Evolutionary conservation across 352 stramenopile species (phyloP).

Genomic region (Phytophthora brassicae): DNA sequence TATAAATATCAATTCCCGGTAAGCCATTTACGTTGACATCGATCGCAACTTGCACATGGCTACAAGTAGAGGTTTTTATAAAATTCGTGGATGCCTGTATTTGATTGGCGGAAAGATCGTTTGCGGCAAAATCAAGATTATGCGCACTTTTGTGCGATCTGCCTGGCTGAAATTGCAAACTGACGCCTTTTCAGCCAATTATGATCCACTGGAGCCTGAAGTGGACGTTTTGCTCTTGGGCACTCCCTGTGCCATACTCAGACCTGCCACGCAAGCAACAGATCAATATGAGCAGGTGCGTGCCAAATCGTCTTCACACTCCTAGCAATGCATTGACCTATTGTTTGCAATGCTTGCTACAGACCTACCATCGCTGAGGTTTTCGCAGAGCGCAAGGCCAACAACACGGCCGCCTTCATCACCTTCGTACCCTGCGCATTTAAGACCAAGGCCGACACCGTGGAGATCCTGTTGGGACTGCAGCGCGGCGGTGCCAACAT

Average conservation of each 20-base stretch:
- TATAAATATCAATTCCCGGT: not conserved
- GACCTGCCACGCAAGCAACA: constrained; percentile 28
- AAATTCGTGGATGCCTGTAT: no score
- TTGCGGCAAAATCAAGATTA: constrained; percentile 31
- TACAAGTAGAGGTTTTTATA: no score
- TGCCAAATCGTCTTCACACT: not conserved
- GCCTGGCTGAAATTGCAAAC: constrained; percentile 21
- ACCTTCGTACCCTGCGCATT: constrained; percentile 97
- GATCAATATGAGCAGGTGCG: constrained; percentile 32
- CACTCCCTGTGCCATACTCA: constrained; percentile 15
- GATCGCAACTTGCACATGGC: not conserved
- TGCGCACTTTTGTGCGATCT: constrained; percentile 12
- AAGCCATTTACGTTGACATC: not conserved
- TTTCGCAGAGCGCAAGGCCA: constrained; percentile 69
- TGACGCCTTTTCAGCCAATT: constrained; percentile 21
- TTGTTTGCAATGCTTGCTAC: constrained; percentile 8
- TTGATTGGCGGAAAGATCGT: constrained; percentile 17
- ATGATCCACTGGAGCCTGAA: not conserved
- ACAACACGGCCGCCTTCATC: constrained; percentile 92
- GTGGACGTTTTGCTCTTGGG: constrained; percentile 7
- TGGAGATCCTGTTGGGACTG: constrained; percentile 95
- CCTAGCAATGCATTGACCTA: not conserved
- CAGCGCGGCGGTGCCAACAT: constrained; percentile 95
- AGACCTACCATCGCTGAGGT: constrained; percentile 71
- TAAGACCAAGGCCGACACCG: constrained; percentile 93